Conservation (phyloP, 2,329 filamentous ascomycete genomes). For the Venturiaceae sp. region DNA sequence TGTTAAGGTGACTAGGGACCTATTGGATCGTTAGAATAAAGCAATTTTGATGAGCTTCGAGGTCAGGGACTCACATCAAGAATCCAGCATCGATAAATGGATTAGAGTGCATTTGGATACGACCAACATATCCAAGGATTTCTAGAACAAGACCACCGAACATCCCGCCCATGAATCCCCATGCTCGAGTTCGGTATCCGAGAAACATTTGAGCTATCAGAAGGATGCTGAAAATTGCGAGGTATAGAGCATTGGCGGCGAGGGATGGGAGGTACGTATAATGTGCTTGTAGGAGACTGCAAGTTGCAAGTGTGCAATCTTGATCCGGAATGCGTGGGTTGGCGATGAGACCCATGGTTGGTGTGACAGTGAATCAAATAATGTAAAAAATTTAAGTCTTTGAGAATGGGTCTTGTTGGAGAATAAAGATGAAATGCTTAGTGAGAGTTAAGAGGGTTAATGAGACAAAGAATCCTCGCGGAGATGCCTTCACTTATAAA, state of each 20-base stretch:
- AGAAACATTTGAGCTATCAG: constrained; percentile 38
- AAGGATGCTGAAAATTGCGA: constrained; percentile 39
- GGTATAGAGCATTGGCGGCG: constrained; percentile 42
- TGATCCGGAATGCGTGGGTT: background rate
- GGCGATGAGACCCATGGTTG: background rate
- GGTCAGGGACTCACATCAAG: constrained; percentile 31
- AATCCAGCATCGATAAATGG: constrained; percentile 42
- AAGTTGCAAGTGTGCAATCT: constrained; percentile 27
- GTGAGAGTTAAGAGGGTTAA: background rate
- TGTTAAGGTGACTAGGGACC: constrained; percentile 44
- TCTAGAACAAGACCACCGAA: constrained; percentile 39
- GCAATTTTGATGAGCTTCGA: background rate
- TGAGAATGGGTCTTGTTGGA: too few species aligned
- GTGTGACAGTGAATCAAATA: background rate
- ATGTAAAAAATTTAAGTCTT: too few species aligned
- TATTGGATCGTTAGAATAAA: constrained; percentile 18
- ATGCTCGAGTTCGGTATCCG: constrained; percentile 43
- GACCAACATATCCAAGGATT: constrained; percentile 45
- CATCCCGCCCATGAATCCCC: constrained; percentile 44
- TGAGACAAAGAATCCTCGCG: background rate
- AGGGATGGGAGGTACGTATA: constrained; percentile 46
- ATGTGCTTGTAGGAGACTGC: constrained; percentile 37
- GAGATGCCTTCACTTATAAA: background rate
- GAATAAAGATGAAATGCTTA: background rate
- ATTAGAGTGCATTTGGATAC: constrained; percentile 43